phyloP scores from a whole-genome alignment of 768 basidiomycete species.

The Hypsizygus marmoreus region DNA sequence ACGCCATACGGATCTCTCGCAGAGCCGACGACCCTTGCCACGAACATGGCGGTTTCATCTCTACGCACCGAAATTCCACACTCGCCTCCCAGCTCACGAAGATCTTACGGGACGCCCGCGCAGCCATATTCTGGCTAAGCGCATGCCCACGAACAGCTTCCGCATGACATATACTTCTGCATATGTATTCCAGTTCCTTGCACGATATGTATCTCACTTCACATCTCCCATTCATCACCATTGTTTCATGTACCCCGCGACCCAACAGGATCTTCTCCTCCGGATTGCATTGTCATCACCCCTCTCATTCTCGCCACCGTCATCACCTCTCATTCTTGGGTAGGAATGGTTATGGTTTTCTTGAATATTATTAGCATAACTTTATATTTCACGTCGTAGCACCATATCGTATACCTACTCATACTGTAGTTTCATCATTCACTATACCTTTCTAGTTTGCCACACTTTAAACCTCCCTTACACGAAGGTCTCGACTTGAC shows the following conservation, averaged over 20 bases:
- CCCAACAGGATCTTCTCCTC: no score
- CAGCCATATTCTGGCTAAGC: neutral
- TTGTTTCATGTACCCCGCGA: no score
- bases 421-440: neutral
- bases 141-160: neutral
- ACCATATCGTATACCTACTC: neutral
- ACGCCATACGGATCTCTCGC: conserved; percentile 13
- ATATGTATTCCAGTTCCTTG: conserved; percentile 4
- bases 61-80: conserved; percentile 44
- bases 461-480: no score
- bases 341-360: neutral
- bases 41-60: conserved; percentile 47
- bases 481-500: no score
- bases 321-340: neutral
- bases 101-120: neutral
- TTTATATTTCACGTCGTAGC: neutral
- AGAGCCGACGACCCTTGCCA: conserved; percentile 31
- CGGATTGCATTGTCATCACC: no score
- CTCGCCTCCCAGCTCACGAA: conserved; percentile 15
- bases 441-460: neutral
- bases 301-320: no score
- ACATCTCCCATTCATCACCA: neutral
- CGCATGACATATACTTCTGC: neutral
- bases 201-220: neutral
- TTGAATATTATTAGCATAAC: neutral